phyloP scores from a whole-genome alignment of 331 rosid genomes.

The Malus hybrid region DNA sequence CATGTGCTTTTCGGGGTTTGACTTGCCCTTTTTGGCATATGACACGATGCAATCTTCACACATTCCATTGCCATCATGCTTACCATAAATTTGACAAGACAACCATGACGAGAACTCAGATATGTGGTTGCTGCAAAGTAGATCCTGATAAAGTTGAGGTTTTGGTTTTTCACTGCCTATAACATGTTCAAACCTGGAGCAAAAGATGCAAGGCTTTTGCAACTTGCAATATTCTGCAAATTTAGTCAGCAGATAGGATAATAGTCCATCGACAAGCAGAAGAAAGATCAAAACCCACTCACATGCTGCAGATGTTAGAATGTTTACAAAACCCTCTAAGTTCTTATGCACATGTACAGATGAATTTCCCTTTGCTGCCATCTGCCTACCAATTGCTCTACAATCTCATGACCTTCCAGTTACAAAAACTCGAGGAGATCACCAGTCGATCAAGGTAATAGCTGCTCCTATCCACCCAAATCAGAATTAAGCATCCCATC shows the following conservation, averaged over 20 bases:
- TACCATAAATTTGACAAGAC: slow-evolving; percentile 42
- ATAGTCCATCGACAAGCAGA: slow-evolving; percentile 46
- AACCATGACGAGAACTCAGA: slow-evolving; percentile 56
- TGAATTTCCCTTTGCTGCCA: slow-evolving; percentile 43
- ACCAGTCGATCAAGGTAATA: slow-evolving; percentile 12
- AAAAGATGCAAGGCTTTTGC: slow-evolving; percentile 70
- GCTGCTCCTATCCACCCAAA: slow-evolving; percentile 18
- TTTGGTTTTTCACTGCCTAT: slow-evolving; percentile 27
- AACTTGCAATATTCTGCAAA: slow-evolving; percentile 63
- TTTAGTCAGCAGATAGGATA: slow-evolving; percentile 53
- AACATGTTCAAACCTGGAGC: slow-evolving; percentile 73
- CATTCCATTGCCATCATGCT: slow-evolving; percentile 47
- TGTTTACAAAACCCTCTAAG: slow-evolving; percentile 24
- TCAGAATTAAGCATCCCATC: slow-evolving; percentile 20
- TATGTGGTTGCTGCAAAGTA: slow-evolving; percentile 58
- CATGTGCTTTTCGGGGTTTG: slow-evolving; percentile 27
- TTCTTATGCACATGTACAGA: slow-evolving; percentile 38
- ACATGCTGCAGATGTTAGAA: slow-evolving; percentile 66
- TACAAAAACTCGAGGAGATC: slow-evolving; percentile 9
- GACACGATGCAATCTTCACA: slow-evolving; percentile 63
- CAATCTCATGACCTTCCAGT: slow-evolving; percentile 21
- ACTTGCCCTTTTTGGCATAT: slow-evolving; percentile 20
- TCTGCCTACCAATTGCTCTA: slow-evolving; percentile 28
- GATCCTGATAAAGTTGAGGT: slow-evolving; percentile 28
- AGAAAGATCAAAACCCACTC: slow-evolving; percentile 85